Evolutionary conservation across 495 filamentous ascomycete species (phyloP), one percentile per base, ranked within the genome.

Genomic region (Articulospora tetracladia): DNA sequence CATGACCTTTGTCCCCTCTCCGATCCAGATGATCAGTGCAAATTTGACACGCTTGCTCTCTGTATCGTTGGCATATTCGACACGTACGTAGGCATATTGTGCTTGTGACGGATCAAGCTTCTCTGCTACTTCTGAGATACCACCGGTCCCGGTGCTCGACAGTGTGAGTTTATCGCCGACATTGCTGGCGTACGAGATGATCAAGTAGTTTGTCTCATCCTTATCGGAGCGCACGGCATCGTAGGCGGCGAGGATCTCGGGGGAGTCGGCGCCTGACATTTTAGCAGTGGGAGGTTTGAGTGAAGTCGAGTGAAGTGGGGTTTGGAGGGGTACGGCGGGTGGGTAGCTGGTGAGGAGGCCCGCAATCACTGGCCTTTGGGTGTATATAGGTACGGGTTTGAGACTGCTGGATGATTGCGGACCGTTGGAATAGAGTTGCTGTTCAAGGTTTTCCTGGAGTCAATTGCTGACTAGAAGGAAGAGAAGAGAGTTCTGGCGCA

Each of bases 41-140:
- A 85, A 85, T 70, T 85, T 85, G 62, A 83, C 76, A n/a, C 82
- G 72, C 70, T 73, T 80, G 66, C 68, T 73, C 71, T 85, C 81
- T 53, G 76, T 77, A 66, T 85, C 82, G 72, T 84, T 83, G 52
- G 79, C 80, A 65, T 84, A 80, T 68, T 83, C 80, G 66, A 85
- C 68, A 10, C 82, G 75, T 56, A 74, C 77, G 68, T 83, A 85
- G n/a, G 71, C 82, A 70, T 83, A 85, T 57, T 79, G 75, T 28
- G 80, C 82, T 62, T 82, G 74, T 6, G 51, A 50, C 2, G 52
- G 55, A 36, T 78, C 76, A 7, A 85, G 73, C 58, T 72, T 64
- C 8, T 46, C 53, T 15, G 67, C 60, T 19, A 85, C 73, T 71
- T 85, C 82, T 11, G 61, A 59, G 10, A 85, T 69, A 0, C 79